phyloP scores from a whole-genome alignment of 2,329 filamentous ascomycete genomes.

The Fusarium sp. region DNA sequence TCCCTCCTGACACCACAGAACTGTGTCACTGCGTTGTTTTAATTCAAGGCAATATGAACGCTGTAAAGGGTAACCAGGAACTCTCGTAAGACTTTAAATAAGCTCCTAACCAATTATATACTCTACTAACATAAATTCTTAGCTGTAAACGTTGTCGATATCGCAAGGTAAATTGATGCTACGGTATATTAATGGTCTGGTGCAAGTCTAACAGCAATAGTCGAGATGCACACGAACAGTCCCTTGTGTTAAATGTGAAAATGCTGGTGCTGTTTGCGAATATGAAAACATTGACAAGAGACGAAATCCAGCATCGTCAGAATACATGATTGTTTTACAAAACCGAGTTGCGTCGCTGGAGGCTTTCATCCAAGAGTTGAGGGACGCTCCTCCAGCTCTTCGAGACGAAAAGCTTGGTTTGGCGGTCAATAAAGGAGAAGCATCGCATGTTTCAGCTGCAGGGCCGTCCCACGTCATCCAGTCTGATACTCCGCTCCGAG shows the following conservation, averaged over 20 bases:
- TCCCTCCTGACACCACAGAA: too few species aligned
- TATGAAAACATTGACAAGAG: slow-evolving; percentile 8
- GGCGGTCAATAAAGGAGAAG: not conserved
- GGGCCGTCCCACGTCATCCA: not conserved
- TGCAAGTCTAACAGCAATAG: not conserved
- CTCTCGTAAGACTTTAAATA: too few species aligned
- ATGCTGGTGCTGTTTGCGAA: not conserved
- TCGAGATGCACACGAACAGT: slow-evolving; percentile 7
- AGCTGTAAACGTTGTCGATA: slow-evolving; percentile 14
- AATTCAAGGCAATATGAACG: not conserved
- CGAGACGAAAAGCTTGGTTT: slow-evolving; percentile 1
- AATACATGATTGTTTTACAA: not conserved
- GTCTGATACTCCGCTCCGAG: not conserved
- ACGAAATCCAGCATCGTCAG: slow-evolving; percentile 2
- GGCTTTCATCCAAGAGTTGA: not conserved
- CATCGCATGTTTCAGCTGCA: not conserved
- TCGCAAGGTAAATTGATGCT: not conserved
- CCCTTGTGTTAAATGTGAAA: not conserved
- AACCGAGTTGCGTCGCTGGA: not conserved
- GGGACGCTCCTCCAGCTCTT: not conserved
- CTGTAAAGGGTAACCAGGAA: not conserved
- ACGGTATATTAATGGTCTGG: too few species aligned
- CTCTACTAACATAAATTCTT: too few species aligned
- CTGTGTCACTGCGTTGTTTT: too few species aligned
- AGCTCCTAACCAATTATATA: too few species aligned